Conservation (phyloP, 371 early-diverging fungal genomes). For the Mucor racemosus region DNA sequence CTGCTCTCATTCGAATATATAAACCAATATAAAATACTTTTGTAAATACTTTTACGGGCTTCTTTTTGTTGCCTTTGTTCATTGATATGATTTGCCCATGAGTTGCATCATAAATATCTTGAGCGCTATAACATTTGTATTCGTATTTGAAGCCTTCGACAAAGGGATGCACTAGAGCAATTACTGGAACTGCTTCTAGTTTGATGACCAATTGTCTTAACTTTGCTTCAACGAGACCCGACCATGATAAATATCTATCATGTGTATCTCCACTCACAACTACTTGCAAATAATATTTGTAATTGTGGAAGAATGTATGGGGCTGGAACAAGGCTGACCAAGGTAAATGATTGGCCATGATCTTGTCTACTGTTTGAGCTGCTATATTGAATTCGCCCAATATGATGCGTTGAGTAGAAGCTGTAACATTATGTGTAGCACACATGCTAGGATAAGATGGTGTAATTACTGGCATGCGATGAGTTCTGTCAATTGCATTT, state of each 20-base stretch:
- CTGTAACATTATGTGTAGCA: constrained; percentile 87
- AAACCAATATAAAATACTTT: constrained; percentile 89
- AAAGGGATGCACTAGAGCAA: constrained; percentile 87
- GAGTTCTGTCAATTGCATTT: constrained; percentile 36
- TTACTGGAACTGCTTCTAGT: constrained; percentile 76
- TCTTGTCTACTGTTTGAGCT: constrained; percentile 27
- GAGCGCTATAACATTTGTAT: constrained; percentile 55
- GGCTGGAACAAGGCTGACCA: constrained; percentile 70
- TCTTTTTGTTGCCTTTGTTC: neutral
- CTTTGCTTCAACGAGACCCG: constrained; percentile 92
- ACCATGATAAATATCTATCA: constrained; percentile 70
- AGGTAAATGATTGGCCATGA: constrained; percentile 19
- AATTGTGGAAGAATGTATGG: constrained; percentile 85
- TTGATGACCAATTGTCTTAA: constrained; percentile 85
- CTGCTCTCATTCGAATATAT: constrained; percentile 52
- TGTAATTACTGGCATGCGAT: constrained; percentile 94
- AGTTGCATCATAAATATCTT: constrained; percentile 47
- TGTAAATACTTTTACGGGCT: constrained; percentile 49
- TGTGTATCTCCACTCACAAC: constrained; percentile 56
- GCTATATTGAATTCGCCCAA: constrained; percentile 65
- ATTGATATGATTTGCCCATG: constrained; percentile 11
- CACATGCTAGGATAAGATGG: constrained; percentile 99
- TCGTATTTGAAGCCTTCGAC: constrained; percentile 78
- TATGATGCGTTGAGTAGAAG: constrained; percentile 73
- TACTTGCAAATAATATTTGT: constrained; percentile 89